Percentiles rank a stretch among this genome's conserved stretches.
Evolutionary conservation across 257 asterid genomes (phyloP).

Genomic region (Forsythia suspensa): DNA sequence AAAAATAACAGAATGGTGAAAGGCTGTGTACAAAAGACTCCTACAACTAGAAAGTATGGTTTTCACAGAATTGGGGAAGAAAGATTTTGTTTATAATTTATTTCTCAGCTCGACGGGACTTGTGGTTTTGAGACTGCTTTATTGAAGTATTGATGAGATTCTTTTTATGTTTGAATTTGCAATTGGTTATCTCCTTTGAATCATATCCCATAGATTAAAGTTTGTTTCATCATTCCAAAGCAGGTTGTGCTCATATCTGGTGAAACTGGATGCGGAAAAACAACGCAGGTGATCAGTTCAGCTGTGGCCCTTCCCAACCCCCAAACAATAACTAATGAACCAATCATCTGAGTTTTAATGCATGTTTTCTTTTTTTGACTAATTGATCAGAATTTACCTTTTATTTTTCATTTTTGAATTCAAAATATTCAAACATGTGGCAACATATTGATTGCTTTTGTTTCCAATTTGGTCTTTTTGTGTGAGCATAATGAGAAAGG

Average conservation of each 20-base stretch:
- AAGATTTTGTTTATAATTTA: neutral
- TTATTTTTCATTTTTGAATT: neutral
- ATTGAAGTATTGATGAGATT: neutral
- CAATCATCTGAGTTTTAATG: neutral
- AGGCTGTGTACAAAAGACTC: conserved; percentile 2
- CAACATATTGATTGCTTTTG: neutral
- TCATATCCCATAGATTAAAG: neutral
- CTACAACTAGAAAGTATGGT: neutral
- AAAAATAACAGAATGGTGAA: neutral
- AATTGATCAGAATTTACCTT: neutral
- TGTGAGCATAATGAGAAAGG: neutral
- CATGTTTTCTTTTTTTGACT: neutral
- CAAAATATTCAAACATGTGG: neutral
- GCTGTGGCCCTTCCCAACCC: conserved; percentile 2
- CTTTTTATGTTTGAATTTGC: neutral
- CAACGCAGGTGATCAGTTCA: conserved; percentile 68
- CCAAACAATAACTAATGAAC: conserved; percentile 1
- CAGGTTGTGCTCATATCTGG: conserved; percentile 96
- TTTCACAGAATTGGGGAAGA: neutral
- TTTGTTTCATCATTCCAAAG: conserved; percentile 24
- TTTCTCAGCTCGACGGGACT: conserved; percentile 12
- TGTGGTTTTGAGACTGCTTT: neutral
- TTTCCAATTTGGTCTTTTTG: neutral
- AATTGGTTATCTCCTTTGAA: neutral
- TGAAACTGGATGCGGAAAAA: conserved; percentile 98